Base-by-base conservation (phyloP, 2,329 filamentous ascomycete genomes). In the Pseudogymnoascus sp. region DNA sequence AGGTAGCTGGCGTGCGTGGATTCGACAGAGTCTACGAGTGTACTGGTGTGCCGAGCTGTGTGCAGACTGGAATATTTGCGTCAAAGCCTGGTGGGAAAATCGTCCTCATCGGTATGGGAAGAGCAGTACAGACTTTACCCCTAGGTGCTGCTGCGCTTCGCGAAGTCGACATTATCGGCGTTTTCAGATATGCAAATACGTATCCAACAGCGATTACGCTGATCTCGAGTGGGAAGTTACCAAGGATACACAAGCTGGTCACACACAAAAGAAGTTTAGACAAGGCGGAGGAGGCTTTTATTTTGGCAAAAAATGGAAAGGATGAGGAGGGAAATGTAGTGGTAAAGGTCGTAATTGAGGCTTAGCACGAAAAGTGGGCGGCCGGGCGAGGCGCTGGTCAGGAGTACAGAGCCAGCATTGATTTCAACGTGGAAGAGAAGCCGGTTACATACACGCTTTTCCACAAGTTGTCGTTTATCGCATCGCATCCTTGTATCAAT, bases 41-140 rank as follows among this genome's bases (percentile, higher is more conserved):
- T 71, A 91, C 89, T 0, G 89, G 89, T 28, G 89, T 91, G 65
- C 88, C 89, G 65, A 80, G 83, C 0, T 91, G 88, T 72, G 86
- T 90, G 76, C 88, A 91, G 71, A 88, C 87, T 1, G 82, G 85
- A n/a, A 83, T 92, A 18, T 91, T 88, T 67, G 87, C 87, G 2
- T 87, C 88, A 8, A 81, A 81, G 63, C 81, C 88, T 0, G 89
- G 89, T 25, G 89, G 89, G 16, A 88, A 87, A 68, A 80, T 91
- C 59, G 81, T 92, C 73, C 86, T 92, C 73, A 88, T 93, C 23
- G 89, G 89, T 61, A 92, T 92, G 89, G 89, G 89, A 38, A 89
- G 84, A 4, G 88, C 89, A 0, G 83, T 91, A 61, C 88, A 91
- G 73, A 91, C 88, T 0, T 79, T 92, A 1, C 88, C 88, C 1